Evolutionary conservation across 129 eudicot genomes (phyloP).

Genomic region (Oenanthe sinensis): DNA sequence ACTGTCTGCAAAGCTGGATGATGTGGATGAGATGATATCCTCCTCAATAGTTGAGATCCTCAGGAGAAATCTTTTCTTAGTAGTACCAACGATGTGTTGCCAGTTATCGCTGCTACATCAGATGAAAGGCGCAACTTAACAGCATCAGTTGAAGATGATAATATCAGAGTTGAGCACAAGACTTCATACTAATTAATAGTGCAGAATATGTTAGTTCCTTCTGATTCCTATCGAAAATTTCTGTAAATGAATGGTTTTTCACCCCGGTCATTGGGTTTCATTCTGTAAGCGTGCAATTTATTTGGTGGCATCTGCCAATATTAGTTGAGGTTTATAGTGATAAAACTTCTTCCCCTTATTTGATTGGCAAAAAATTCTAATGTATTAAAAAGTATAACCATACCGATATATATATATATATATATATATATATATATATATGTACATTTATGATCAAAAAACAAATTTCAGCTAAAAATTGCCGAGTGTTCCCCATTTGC

Average conservation of each 20-base stretch:
- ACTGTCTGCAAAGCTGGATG: conserved; percentile 69
- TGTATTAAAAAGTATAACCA: too few species aligned
- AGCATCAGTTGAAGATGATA: conserved; percentile 24
- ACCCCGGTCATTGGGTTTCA: too few species aligned
- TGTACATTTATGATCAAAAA: too few species aligned
- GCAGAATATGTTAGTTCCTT: neutral
- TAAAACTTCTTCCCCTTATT: too few species aligned
- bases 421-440: too few species aligned
- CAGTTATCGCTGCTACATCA: conserved; percentile 70
- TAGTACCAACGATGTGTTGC: conserved; percentile 77
- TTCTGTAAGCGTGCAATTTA: too few species aligned
- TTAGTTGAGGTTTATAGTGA: too few species aligned
- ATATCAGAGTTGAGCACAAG: conserved; percentile 18
- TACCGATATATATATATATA: too few species aligned
- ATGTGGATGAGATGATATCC: conserved; percentile 86
- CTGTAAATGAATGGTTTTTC: neutral
- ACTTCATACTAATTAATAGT: conserved; percentile 15
- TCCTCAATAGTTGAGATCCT: conserved; percentile 67
- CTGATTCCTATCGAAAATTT: neutral
- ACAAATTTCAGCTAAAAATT: too few species aligned
- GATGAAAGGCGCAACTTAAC: conserved; percentile 56
- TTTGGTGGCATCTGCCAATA: too few species aligned
- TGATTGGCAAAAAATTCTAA: too few species aligned
- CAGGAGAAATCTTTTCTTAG: conserved; percentile 58
- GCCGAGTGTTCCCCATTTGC: neutral